Base-by-base conservation (phyloP, 805 yeast species). In the Cyberlindnera euphorbiiphila region DNA sequence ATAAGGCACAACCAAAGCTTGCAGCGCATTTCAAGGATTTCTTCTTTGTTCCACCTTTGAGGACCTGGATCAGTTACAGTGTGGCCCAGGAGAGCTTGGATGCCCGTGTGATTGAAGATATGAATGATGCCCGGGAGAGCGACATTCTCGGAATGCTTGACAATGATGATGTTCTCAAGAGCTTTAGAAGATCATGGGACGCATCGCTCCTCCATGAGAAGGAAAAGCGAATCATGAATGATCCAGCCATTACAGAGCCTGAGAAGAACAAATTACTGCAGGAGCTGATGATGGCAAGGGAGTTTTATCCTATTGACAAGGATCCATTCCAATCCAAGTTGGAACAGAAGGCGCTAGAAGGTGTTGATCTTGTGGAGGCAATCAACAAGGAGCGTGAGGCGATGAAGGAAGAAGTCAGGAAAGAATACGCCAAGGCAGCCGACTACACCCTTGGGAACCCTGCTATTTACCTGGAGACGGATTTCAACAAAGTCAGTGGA, bases 1-100 rank as follows among this genome's bases (percentile, higher is more conserved):
- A 81, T 41, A 46, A 56, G 6, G 54, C 60, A 27, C 65, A 66
- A 9, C 58, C 66, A 1, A 33, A 66, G 18, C 51, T 56, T 14
- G 52, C 55, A 1, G 53, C 54, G 11, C 53, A 54, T 10, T 78
- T 60, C 54, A 55, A 61, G 17, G 65, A 60, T 1, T 69, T 69
- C 41, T 53, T 66, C 1, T 81, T 66, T 47, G 39, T 78, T 9
- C 74, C 76, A 1, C 76, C 76, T 38, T 51, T 81, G 30, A 59
- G 84, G 30, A 52, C 72, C 20, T 82, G 89, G 89, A 44, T 77
- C 9, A 14, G 50, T 44, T 3, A 12, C 17, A n/a, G 22, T 16
- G 34, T 10, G 6, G 27, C 27, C 2, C 13, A 11, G 25, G n/a
- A 18, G 2, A 16, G 13, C 9, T 12, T 27, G 6, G 17, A 9